A percentile compares a stretch with the other conserved stretches of the same genome.
Evolutionary conservation across 352 stramenopile genomes (phyloP).

Genomic region (Plasmopara halstedii): DNA sequence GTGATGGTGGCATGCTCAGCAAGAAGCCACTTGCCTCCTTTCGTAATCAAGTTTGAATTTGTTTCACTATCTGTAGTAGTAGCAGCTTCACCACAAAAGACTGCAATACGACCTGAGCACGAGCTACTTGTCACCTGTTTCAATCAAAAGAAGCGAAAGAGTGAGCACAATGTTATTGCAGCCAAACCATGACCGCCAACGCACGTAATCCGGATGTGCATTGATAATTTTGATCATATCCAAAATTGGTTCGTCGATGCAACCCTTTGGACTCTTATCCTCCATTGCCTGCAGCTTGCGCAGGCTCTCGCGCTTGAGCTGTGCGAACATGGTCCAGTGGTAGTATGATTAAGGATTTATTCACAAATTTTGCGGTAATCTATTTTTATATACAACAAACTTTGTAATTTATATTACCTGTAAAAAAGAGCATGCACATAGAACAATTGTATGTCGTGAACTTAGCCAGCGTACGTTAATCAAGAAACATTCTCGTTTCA

Average conservation of each 20-base stretch:
- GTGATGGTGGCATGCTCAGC: conserved; percentile 72
- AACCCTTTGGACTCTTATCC: conserved; percentile 89
- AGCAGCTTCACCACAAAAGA: conserved; percentile 65
- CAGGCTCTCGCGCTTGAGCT: conserved; percentile 82
- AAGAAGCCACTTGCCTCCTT: conserved; percentile 85
- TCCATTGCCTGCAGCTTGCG: conserved; percentile 74
- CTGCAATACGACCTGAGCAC: conserved; percentile 84
- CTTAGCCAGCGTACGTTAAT: too few species aligned
- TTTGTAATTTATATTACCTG: too few species aligned
- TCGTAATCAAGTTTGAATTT: conserved; percentile 63
- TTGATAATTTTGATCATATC: conserved; percentile 87
- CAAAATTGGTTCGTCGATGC: conserved; percentile 83
- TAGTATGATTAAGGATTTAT: neutral
- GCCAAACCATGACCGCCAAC: conserved; percentile 3
- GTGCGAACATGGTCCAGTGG: conserved; percentile 50
- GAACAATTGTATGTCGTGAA: too few species aligned
- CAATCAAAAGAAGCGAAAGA: conserved; percentile 1
- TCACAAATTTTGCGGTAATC: neutral
- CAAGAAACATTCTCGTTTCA: too few species aligned
- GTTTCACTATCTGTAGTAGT: conserved; percentile 6
- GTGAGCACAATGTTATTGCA: neutral
- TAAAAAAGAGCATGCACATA: too few species aligned
- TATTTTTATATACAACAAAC: neutral
- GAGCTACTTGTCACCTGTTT: conserved; percentile 84
- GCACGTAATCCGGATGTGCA: conserved; percentile 72